phyloP scores from a whole-genome alignment of 2,329 filamentous ascomycete genomes.

The Periconia digitata region DNA sequence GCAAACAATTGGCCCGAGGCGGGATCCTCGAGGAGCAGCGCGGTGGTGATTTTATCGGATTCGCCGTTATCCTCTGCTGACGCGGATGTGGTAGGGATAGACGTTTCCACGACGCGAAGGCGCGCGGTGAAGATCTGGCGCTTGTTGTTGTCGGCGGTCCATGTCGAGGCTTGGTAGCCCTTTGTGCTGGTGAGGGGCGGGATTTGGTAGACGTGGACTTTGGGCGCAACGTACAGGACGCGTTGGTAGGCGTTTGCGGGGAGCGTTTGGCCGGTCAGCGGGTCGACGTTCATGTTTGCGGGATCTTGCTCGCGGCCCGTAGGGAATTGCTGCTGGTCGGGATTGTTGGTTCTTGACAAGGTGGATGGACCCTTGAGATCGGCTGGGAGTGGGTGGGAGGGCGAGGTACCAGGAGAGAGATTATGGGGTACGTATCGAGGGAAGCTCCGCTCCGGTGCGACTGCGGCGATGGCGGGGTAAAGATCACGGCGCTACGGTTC shows the following conservation, averaged over 20 bases:
- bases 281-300: constrained; percentile 65
- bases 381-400: no score
- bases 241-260: constrained; percentile 80
- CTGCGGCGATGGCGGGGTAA: constrained; percentile 6
- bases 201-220: constrained; percentile 85
- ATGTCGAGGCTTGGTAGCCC: constrained; percentile 75
- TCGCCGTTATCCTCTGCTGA: constrained; percentile 32
- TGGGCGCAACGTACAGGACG: constrained; percentile 73
- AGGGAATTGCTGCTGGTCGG: no score
- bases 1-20: constrained; percentile 76
- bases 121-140: constrained; percentile 85
- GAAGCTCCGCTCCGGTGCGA: neutral
- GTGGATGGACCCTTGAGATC: no score
- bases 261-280: constrained; percentile 67
- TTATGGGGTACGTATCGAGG: no score
- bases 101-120: constrained; percentile 76
- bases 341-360: no score
- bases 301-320: neutral
- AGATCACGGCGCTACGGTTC: neutral
- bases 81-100: constrained; percentile 46
- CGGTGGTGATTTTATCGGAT: constrained; percentile 65
- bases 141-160: constrained; percentile 68
- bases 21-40: constrained; percentile 78
- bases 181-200: constrained; percentile 76
- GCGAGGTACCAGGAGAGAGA: no score